Base-by-base conservation (phyloP, 345 rosid genomes). In the Boechera retrofracta region DNA sequence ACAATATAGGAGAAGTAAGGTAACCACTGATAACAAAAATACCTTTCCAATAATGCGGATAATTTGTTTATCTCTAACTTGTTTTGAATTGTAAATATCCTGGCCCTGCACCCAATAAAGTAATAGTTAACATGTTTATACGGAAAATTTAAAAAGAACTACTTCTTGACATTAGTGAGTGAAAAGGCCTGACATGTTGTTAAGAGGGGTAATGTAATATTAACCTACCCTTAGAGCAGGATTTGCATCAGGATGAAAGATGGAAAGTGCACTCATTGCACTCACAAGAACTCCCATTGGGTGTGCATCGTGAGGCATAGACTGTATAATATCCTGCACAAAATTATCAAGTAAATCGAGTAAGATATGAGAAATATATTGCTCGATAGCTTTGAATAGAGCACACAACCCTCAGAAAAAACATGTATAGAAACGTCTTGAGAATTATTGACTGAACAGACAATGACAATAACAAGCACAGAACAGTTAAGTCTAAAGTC, bases 301-400 rank as follows among this genome's bases (percentile, higher is more conserved):
- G 65, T 95, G 99, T 35, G 99, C 97, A 79, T 95, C 99, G 65
- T 91, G 99, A 79, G 99, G 99, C 99, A 95, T 94, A 15, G 92
- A 74, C 63, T 92, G 98, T 62, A 94, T 89, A 33, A 94, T 90
- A 83, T 94, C 97, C 99, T 95, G 75, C 69, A 80, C 10, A 16
- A 12, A 48, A 51, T 76, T 41, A 76, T 13, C 55, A 41, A 62
- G 57, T 24, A 53, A 21, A 11, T 41, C 24, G 0, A 8, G 56
- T 68, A 12, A 67, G n/a, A 48, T 11, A 72, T 5, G 67, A 71
- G 56, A 24, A 28, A 48, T 26, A 47, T 24, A 35, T 10, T 36
- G 64, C 38, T 45, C 15, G 7, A 21, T 24, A 48, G 28, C 35
- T 72, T 10, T 10, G 18, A 26, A 12, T 12, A 56, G 13, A 10